Percentiles rank a stretch among this genome's conserved stretches.
These are phyloP conservation scores for Chimonanthus praecox DNA, from an alignment of 164 flowering plant genomes.

Conservation along the genomic window DNA sequence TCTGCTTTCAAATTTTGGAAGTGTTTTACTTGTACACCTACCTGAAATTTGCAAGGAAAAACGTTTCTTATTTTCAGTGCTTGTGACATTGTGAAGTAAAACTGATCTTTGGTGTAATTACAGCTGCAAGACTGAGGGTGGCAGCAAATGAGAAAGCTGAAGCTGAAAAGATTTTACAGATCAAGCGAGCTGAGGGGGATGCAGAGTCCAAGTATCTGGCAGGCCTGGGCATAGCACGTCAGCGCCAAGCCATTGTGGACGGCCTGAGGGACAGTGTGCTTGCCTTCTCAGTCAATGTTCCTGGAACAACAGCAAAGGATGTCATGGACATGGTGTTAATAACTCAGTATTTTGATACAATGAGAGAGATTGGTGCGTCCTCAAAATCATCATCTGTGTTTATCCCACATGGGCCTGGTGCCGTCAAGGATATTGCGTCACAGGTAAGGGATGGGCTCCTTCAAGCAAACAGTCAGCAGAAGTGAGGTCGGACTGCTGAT, in stretches of 20 bases:
- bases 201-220: slow-evolving; percentile 73
- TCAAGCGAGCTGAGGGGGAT: slow-evolving; percentile 78
- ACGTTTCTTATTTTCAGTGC: too few relatives aligned
- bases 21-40: too few relatives aligned
- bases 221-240: slow-evolving; percentile 75
- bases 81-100: too few relatives aligned
- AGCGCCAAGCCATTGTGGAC: slow-evolving; percentile 74
- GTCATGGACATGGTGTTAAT: slow-evolving; percentile 69
- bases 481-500: neutral
- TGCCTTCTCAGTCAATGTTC: slow-evolving; percentile 65
- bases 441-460: slow-evolving; percentile 69
- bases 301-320: slow-evolving; percentile 67
- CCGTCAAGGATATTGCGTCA: slow-evolving; percentile 53
- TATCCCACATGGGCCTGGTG: slow-evolving; percentile 76
- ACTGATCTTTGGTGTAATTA: neutral
- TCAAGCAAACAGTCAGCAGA: slow-evolving; percentile 23
- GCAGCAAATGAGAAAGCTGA: slow-evolving; percentile 89
- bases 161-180: slow-evolving; percentile 78
- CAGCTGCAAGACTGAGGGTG: slow-evolving; percentile 71
- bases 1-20: too few relatives aligned
- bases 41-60: too few relatives aligned
- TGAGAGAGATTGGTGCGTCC: slow-evolving; percentile 72
- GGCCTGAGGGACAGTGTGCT: slow-evolving; percentile 76
- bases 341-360: slow-evolving; percentile 68
- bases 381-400: slow-evolving; percentile 71